These are phyloP conservation scores for Leishmania tropica DNA, from an alignment of 208 protist genomes.

Conservation along the genomic window DNA sequence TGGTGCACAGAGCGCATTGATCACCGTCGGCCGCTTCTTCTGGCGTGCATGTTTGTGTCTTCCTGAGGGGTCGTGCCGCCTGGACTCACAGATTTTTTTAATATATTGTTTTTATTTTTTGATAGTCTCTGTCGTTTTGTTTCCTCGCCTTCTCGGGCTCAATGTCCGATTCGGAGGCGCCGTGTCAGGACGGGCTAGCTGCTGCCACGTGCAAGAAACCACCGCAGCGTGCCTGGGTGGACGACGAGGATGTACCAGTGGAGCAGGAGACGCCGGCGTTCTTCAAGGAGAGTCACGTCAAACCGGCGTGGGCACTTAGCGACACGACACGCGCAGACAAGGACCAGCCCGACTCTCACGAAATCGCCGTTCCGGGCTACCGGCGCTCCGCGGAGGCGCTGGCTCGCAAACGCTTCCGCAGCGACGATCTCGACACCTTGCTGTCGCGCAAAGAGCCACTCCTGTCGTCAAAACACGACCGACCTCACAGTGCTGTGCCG, in stretches of 20 bases:
- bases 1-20: not conserved
- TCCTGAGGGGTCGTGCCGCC: not conserved
- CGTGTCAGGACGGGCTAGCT: not conserved
- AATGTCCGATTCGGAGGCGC: conserved; percentile 18
- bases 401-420: conserved; percentile 68
- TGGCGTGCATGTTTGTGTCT: not conserved
- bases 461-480: conserved; percentile 58
- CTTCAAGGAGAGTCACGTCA: conserved; percentile 39
- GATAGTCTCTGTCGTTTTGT: not conserved
- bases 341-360: conserved; percentile 7
- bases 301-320: conserved; percentile 64
- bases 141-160: not conserved
- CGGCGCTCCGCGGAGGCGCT: conserved; percentile 18
- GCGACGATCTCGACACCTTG: conserved; percentile 69
- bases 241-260: conserved; percentile 53
- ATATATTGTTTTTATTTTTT: not conserved
- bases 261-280: conserved; percentile 43
- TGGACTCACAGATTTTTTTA: not conserved
- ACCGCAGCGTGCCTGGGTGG: conserved; percentile 56
- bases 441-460: conserved; percentile 82
- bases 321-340: conserved; percentile 29
- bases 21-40: not conserved
- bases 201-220: not conserved
- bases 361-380: conserved; percentile 2
- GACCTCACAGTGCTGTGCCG: conserved; percentile 38